Evolutionary conservation across 305 asterid genomes (phyloP).

Genomic region (Fraxinus latifolia): DNA sequence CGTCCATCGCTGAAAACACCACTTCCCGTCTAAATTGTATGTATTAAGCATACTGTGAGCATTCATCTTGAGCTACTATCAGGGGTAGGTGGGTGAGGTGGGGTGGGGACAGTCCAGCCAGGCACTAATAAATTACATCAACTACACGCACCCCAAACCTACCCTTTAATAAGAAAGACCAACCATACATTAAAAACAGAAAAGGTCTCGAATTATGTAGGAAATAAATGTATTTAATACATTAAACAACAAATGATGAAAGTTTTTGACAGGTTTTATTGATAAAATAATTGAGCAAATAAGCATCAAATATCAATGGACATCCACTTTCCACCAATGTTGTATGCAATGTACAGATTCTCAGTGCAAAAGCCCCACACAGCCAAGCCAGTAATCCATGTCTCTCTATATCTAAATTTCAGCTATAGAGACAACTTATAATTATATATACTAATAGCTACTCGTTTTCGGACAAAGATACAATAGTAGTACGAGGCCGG

Average conservation of each 20-base stretch:
- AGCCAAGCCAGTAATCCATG: conserved; percentile 15
- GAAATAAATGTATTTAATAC: neutral
- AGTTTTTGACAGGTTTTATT: conserved; percentile 3
- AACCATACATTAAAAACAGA: neutral
- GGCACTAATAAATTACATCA: neutral
- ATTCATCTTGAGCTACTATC: neutral
- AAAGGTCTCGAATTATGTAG: neutral
- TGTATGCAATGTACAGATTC: conserved; percentile 4
- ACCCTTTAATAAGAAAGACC: neutral
- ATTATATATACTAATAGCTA: conserved; percentile 38
- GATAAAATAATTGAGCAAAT: conserved; percentile 15
- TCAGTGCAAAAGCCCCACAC: neutral
- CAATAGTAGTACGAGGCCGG: conserved; percentile 24
- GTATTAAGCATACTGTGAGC: neutral
- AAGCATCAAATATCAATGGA: neutral
- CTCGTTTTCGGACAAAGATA: conserved; percentile 19
- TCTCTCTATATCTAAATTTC: conserved; percentile 27
- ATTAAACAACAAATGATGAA: neutral
- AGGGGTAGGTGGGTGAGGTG: neutral
- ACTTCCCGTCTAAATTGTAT: neutral
- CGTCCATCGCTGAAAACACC: neutral
- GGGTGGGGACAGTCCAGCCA: neutral
- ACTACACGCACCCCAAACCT: neutral
- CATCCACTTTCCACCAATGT: neutral
- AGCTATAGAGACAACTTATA: conserved; percentile 28